Conservation (phyloP, 2,329 filamentous ascomycete species). For the Aphanoascus verrucosus region DNA sequence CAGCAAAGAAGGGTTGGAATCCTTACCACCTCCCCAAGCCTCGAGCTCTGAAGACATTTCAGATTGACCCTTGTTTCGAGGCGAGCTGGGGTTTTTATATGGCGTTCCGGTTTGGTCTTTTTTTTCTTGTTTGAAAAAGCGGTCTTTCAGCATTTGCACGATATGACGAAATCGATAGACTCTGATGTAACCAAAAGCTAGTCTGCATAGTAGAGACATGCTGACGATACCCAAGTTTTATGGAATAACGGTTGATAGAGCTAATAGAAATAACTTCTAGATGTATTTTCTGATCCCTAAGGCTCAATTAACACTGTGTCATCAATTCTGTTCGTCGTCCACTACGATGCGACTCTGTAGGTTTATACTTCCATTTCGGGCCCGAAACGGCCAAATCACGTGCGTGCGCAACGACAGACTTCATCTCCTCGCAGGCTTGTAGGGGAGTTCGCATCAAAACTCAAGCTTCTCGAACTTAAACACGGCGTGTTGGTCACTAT, state of each 20-base stretch:
- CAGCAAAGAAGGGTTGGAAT: conserved; percentile 3
- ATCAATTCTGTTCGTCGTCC: no score
- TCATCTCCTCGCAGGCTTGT: no score
- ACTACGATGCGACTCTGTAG: no score
- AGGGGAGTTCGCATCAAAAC: no score
- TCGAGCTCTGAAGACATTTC: conserved; percentile 8
- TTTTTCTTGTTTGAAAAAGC: neutral
- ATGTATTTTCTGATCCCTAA: no score
- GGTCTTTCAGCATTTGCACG: neutral
- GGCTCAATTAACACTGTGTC: no score
- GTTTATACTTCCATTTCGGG: no score
- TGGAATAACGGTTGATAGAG: neutral
- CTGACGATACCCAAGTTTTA: neutral
- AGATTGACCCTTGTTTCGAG: conserved; percentile 1
- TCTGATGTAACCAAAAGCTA: neutral
- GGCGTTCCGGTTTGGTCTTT: neutral
- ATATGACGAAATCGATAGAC: conserved; percentile 6
- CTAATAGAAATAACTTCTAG: neutral
- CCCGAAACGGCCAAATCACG: no score
- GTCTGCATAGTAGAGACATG: neutral
- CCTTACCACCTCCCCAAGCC: conserved; percentile 11
- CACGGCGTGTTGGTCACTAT: no score
- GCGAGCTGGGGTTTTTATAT: neutral
- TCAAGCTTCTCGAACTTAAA: no score
- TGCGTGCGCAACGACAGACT: no score